Percentiles rank a stretch among this genome's conserved stretches.
Conservation (phyloP, 805 yeast genomes). For the Yarrowia alimentaria region DNA sequence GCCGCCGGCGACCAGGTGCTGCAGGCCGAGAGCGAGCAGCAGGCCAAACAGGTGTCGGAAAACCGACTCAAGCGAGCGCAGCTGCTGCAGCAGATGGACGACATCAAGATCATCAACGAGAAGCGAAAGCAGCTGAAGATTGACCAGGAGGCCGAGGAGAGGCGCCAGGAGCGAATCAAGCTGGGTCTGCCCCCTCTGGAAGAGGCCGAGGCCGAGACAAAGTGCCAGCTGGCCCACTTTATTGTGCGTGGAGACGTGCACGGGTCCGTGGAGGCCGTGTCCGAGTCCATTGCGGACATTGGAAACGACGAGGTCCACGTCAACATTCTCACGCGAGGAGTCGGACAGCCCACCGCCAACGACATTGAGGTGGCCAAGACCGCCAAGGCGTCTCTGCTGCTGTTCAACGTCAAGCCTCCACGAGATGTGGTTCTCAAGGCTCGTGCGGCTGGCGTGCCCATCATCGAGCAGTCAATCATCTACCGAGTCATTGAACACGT, state of each 20-base stretch:
- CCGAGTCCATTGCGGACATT: constrained; percentile 72
- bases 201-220: constrained; percentile 38
- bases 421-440: constrained; percentile 63
- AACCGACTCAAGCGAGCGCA: constrained; percentile 59
- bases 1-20: constrained; percentile 84
- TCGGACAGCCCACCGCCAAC: constrained; percentile 69
- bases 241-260: constrained; percentile 88
- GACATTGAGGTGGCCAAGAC: constrained; percentile 67
- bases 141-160: constrained; percentile 52
- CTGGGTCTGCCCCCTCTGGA: constrained; percentile 60
- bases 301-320: constrained; percentile 84
- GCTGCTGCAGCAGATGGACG: constrained; percentile 56
- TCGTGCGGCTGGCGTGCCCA: constrained; percentile 51
- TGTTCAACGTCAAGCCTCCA: constrained; percentile 73
- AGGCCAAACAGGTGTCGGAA: constrained; percentile 70
- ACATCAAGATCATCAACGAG: constrained; percentile 69
- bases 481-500: constrained; percentile 87
- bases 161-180: constrained; percentile 55
- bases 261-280: constrained; percentile 93
- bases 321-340: constrained; percentile 66
- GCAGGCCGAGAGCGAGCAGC: constrained; percentile 69
- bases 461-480: constrained; percentile 72
- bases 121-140: constrained; percentile 53
- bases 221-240: constrained; percentile 43
- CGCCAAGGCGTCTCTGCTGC: constrained; percentile 69